These are phyloP conservation scores for Exophiala bonariae DNA, from an alignment of 2,329 filamentous ascomycete genomes.

Conservation along the genomic window DNA sequence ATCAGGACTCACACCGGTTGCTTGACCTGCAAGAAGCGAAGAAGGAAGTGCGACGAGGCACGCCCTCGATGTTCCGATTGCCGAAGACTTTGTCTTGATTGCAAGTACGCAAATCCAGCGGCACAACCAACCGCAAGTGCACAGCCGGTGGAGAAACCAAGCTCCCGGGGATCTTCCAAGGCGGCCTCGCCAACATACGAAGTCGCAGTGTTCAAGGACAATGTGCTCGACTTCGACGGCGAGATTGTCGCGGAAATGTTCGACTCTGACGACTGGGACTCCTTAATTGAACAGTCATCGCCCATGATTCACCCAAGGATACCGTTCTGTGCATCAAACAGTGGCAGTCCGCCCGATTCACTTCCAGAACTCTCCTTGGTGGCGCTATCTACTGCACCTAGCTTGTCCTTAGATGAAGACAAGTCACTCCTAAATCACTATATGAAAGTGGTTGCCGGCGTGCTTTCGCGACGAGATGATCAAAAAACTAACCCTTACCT, in stretches of 20 bases:
- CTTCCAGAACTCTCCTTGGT: conserved; percentile 15
- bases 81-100: conserved; percentile 28
- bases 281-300: conserved; percentile 20
- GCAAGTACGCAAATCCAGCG: conserved; percentile 4
- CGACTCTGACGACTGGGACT: background rate
- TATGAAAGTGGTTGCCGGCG: conserved; percentile 29
- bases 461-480: conserved; percentile 28
- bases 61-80: conserved; percentile 31
- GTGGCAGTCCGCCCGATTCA: conserved; percentile 5
- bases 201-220: conserved; percentile 12
- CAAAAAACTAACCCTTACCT: conserved; percentile 30
- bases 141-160: background rate
- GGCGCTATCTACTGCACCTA: conserved; percentile 23
- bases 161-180: conserved; percentile 12
- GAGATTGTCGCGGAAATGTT: background rate
- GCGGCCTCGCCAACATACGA: too few relatives aligned
- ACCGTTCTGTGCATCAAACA: background rate
- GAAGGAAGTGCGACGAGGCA: conserved; percentile 23
- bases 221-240: conserved; percentile 2
- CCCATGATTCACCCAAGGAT: conserved; percentile 12
- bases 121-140: background rate
- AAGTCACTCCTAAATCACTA: conserved; percentile 34
- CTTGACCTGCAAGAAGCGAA: conserved; percentile 29
- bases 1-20: conserved; percentile 30
- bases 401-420: conserved; percentile 30